These are phyloP conservation scores for Tetracentron sinense DNA, from an alignment of 164 flowering plant genomes.

Conservation along the genomic window DNA sequence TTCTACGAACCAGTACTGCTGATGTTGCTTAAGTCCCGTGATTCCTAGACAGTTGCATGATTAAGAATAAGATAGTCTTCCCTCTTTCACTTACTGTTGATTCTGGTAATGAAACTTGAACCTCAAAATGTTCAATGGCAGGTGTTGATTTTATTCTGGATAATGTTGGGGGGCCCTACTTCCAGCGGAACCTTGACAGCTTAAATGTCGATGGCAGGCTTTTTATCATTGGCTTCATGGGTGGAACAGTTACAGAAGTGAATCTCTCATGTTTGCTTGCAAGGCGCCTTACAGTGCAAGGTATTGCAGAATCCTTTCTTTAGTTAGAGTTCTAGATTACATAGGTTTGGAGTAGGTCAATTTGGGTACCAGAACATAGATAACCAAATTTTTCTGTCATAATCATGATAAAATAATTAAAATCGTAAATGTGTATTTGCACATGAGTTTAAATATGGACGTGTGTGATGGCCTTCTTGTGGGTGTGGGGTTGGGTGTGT, in stretches of 20 bases:
- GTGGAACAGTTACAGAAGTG: conserved; percentile 59
- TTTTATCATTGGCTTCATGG: conserved; percentile 67
- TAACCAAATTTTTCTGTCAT: background rate
- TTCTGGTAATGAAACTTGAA: background rate
- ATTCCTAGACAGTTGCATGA: background rate
- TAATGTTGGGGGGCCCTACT: conserved; percentile 69
- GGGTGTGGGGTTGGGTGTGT: too few relatives aligned
- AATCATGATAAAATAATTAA: too few relatives aligned
- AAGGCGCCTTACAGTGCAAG: conserved; percentile 88
- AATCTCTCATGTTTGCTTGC: conserved; percentile 56
- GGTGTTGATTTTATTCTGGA: conserved; percentile 95
- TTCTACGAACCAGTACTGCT: background rate
- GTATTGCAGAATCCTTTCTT: conserved; percentile 26
- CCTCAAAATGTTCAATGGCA: conserved; percentile 23
- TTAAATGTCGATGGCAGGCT: conserved; percentile 82
- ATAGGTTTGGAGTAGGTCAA: background rate
- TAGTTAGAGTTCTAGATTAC: background rate
- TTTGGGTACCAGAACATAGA: background rate
- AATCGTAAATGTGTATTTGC: too few relatives aligned
- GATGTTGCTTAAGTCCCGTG: too few relatives aligned
- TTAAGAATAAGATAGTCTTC: background rate
- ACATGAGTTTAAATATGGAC: too few relatives aligned
- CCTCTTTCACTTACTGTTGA: background rate
- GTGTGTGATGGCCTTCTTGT: too few relatives aligned
- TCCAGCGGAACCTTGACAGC: conserved; percentile 70